phyloP scores from a whole-genome alignment of 2,329 filamentous ascomycete species.

The Calonectria crousiana region DNA sequence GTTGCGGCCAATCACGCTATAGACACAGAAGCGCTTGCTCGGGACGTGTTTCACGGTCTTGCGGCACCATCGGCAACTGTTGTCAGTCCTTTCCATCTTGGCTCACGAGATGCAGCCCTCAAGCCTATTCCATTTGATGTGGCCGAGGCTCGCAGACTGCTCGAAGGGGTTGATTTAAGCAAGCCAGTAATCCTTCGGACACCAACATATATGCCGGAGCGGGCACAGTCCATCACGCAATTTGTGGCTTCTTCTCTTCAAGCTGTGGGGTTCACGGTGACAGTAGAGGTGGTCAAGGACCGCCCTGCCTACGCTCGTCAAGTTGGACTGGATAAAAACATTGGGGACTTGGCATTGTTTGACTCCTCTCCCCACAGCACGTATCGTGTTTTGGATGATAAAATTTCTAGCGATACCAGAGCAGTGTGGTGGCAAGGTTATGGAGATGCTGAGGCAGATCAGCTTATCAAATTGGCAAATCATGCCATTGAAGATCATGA shows the following conservation, averaged over 20 bases:
- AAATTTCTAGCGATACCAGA: not conserved
- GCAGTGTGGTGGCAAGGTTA: constrained; percentile 13
- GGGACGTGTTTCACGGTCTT: not conserved
- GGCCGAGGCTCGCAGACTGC: not conserved
- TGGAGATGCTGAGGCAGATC: not conserved
- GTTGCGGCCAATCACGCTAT: not conserved
- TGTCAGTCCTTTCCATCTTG: not conserved
- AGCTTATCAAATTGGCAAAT: constrained; percentile 3
- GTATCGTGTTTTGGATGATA: constrained; percentile 8
- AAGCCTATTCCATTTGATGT: not conserved
- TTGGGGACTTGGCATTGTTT: constrained; percentile 1
- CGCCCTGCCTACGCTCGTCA: constrained; percentile 2
- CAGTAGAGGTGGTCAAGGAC: not conserved
- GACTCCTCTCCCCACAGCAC: constrained; percentile 10
- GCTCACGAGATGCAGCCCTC: not conserved
- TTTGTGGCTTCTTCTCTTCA: not conserved
- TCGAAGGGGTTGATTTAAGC: not conserved
- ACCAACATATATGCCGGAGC: constrained; percentile 6
- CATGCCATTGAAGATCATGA: not conserved
- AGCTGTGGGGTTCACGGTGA: not conserved
- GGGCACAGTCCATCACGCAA: not conserved
- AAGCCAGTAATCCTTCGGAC: not conserved
- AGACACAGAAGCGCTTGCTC: not conserved
- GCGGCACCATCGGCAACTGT: not conserved
- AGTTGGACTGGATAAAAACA: constrained; percentile 1